phyloP scores from a whole-genome alignment of 768 basidiomycete species.

The Pulveroboletus frians region DNA sequence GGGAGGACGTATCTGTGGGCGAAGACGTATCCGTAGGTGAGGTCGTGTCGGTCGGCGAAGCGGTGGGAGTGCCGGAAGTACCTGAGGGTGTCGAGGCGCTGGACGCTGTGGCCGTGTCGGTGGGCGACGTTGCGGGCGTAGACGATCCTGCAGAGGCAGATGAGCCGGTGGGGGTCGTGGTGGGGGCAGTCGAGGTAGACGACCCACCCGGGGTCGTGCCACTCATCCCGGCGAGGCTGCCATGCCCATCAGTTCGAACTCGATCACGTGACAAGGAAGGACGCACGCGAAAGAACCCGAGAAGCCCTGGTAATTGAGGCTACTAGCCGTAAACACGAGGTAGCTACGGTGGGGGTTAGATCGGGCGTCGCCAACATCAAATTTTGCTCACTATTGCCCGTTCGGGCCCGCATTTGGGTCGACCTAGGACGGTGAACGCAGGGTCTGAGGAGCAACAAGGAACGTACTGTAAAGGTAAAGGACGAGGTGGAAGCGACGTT shows the following conservation, averaged over 20 bases:
- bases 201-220: slow-evolving; percentile 39
- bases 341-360: slow-evolving; percentile 40
- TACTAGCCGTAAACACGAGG: slow-evolving; percentile 48
- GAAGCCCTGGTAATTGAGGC: slow-evolving; percentile 35
- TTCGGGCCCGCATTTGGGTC: slow-evolving; percentile 51
- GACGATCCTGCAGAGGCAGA: slow-evolving; percentile 14
- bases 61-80: slow-evolving; percentile 11
- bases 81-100: slow-evolving; percentile 12
- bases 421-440: slow-evolving; percentile 36
- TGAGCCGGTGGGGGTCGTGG: slow-evolving; percentile 9
- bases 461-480: slow-evolving; percentile 51
- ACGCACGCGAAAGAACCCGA: slow-evolving; percentile 57
- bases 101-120: neutral
- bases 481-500: slow-evolving; percentile 47
- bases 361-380: neutral
- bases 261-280: neutral
- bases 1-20: too few species aligned
- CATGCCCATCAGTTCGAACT: slow-evolving; percentile 1
- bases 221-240: slow-evolving; percentile 53
- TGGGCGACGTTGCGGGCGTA: slow-evolving; percentile 1
- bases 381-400: slow-evolving; percentile 46
- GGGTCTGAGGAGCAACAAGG: neutral
- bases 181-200: slow-evolving; percentile 9
- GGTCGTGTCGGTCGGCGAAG: slow-evolving; percentile 8
- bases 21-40: neutral